Base-by-base conservation (phyloP, 2,329 filamentous ascomycete genomes). In the Hortaea werneckii region DNA sequence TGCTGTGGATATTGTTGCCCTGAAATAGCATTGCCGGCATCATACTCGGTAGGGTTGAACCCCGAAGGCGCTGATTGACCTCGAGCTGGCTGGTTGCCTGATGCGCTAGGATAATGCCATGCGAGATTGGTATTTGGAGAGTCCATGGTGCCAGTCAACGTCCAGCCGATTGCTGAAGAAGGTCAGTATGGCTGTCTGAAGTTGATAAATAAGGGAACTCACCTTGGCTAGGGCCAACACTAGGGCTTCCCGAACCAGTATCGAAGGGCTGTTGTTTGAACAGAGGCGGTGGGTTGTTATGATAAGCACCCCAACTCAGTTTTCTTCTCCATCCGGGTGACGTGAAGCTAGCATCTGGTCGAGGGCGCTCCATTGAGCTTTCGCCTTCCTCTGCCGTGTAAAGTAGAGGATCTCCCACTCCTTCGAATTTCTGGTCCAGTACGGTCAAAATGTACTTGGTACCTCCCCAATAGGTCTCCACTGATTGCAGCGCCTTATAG, bases 371-470 rank as follows among this genome's bases (percentile, higher is more conserved):
- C 35, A 72, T 77, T 3, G 79, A 79, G 58, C 79, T 82, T 60
- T 87, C 85, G 65, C 85, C 86, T 62, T 94, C 87, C 60, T 94
- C 87, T 10, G 67, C 67, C 0, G 76, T 79, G 52, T 80, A 81
- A 7, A 81, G 60, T 10, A 80, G 62, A 2, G 78, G 87, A 57
- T 94, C 87, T 65, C 83, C 85, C 34, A 90, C 86, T 1, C 87
- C 87, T 61, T 90, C 87, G 10, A 86, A 81, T 62, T 92, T 92
- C 56, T 94, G 87, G 55, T 94, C 86, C 8, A 94, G 69, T 0
- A 87, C 86, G 0, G 85, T 90, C 34, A 94, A 68, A 35, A 94
- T 94, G 60, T 94, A 94, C 47, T 85, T 83, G 27, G 87, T 83
- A 6, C 87, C 87, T 32, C 84, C 84, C 87, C 87, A 94, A 59